These are phyloP conservation scores for Scopulariopsis brevicaulis DNA, from an alignment of 2,329 filamentous ascomycete species.

Conservation along the genomic window DNA sequence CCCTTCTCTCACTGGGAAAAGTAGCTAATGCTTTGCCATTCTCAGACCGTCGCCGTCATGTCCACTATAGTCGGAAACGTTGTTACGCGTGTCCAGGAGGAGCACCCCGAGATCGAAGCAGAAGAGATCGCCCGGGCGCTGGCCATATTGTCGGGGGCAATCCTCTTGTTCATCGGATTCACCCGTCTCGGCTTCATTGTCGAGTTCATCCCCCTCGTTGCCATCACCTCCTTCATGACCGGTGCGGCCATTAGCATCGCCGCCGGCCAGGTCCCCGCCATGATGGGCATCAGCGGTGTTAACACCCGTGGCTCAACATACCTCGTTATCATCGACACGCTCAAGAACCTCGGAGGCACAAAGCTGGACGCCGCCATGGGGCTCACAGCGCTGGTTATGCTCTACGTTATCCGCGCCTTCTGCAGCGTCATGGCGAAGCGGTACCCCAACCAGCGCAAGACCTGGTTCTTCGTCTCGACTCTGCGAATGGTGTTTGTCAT, in stretches of 20 bases:
- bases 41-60: conserved; percentile 39
- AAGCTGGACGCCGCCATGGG: conserved; percentile 65
- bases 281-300: conserved; percentile 37
- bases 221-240: conserved; percentile 44
- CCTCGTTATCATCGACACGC: conserved; percentile 36
- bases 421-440: conserved; percentile 56
- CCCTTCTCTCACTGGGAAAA: conserved; percentile 7
- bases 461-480: conserved; percentile 70
- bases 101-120: conserved; percentile 24
- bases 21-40: conserved; percentile 21
- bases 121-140: conserved; percentile 35
- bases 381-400: conserved; percentile 53
- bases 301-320: conserved; percentile 38
- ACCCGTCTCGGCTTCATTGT: conserved; percentile 40
- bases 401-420: conserved; percentile 53
- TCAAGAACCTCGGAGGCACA: conserved; percentile 32
- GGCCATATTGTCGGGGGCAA: conserved; percentile 33
- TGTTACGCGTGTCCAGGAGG: conserved; percentile 24
- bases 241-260: conserved; percentile 38
- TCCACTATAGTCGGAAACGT: conserved; percentile 39
- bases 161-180: conserved; percentile 37
- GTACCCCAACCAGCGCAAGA: conserved; percentile 53
- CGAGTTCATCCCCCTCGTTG: conserved; percentile 39
- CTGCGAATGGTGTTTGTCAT: conserved; percentile 73
- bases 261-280: conserved; percentile 35